Conservation (phyloP, 2,329 filamentous ascomycete species). For the Coniochaeta ligniaria region DNA sequence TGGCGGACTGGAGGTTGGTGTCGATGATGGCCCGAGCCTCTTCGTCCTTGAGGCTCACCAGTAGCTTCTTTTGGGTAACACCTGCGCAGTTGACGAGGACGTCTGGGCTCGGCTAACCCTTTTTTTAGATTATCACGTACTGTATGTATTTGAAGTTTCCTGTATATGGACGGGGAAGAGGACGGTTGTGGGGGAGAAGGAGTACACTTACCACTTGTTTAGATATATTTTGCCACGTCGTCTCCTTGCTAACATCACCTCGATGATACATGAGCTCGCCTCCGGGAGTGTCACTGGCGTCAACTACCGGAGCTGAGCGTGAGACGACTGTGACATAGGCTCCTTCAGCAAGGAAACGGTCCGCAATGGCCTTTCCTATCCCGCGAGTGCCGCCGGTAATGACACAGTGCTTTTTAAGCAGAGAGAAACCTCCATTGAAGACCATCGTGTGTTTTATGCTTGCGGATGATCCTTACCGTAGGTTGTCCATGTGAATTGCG, state of each 20-base stretch:
- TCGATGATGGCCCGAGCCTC: conserved; percentile 52
- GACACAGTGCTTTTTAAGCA: conserved; percentile 45
- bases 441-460: not conserved
- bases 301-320: conserved; percentile 22
- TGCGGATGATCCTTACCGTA: not conserved
- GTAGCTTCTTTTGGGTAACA: conserved; percentile 55
- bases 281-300: not conserved
- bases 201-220: not conserved
- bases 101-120: conserved; percentile 21
- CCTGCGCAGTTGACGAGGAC: conserved; percentile 79
- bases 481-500: not conserved
- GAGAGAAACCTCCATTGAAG: conserved; percentile 14
- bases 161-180: not conserved
- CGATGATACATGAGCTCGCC: not conserved
- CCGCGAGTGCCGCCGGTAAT: conserved; percentile 65
- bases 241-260: not conserved
- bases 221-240: not conserved
- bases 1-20: conserved; percentile 64
- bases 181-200: not conserved
- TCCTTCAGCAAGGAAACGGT: conserved; percentile 53
- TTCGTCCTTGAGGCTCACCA: conserved; percentile 45
- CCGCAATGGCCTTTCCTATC: conserved; percentile 62
- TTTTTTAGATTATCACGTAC: not conserved
- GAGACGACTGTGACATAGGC: conserved; percentile 47
- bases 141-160: not conserved